These are phyloP conservation scores for Malassezia vespertilionis DNA, from an alignment of 1,284 basidiomycete species.

Conservation along the genomic window DNA sequence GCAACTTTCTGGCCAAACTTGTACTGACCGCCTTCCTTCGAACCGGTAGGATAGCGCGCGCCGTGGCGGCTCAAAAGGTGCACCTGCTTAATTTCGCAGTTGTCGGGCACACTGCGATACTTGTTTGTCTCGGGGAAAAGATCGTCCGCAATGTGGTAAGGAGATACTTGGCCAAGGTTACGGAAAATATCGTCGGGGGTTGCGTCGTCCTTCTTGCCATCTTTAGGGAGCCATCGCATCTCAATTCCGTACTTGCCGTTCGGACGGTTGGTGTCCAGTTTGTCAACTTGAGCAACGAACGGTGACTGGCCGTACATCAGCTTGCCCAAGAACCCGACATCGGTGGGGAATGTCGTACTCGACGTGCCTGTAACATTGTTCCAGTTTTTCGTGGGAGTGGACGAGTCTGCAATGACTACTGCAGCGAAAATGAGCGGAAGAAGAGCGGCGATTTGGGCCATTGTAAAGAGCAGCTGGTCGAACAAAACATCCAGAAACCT, in stretches of 20 bases:
- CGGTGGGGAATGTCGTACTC: slow-evolving; percentile 29
- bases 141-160: slow-evolving; percentile 10
- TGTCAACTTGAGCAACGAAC: slow-evolving; percentile 31
- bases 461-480: not conserved
- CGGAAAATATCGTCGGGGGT: slow-evolving; percentile 27
- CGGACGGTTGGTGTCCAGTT: slow-evolving; percentile 15
- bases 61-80: slow-evolving; percentile 45
- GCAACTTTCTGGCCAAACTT: not conserved
- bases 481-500: too few relatives aligned
- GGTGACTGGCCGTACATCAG: slow-evolving; percentile 17
- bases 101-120: slow-evolving; percentile 5
- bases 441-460: not conserved
- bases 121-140: slow-evolving; percentile 14
- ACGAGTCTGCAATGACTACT: not conserved
- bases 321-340: slow-evolving; percentile 33
- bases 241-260: slow-evolving; percentile 19
- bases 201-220: slow-evolving; percentile 13
- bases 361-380: slow-evolving; percentile 17
- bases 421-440: not conserved
- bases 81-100: slow-evolving; percentile 32
- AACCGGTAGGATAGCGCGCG: slow-evolving; percentile 34
- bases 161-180: slow-evolving; percentile 20
- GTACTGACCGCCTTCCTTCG: not conserved
- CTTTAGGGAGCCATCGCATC: slow-evolving; percentile 20
- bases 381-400: slow-evolving; percentile 1